A percentile compares a stretch with the other conserved stretches of the same genome.
These are phyloP conservation scores for Sporothrix variecibatus DNA, from an alignment of 2,329 filamentous ascomycete genomes.

Conservation along the genomic window DNA sequence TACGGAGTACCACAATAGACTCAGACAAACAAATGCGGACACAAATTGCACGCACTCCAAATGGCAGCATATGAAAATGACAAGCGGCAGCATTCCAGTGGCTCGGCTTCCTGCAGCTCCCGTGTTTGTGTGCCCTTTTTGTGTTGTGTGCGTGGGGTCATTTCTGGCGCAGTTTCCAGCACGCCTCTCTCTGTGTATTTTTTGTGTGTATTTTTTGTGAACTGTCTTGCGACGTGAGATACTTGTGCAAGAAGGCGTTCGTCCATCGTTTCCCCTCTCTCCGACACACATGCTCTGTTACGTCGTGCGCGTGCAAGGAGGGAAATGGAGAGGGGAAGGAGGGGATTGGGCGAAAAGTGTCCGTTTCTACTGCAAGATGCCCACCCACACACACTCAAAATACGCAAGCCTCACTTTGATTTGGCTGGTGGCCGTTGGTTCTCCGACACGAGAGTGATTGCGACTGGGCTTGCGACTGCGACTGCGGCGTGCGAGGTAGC, in stretches of 20 bases:
- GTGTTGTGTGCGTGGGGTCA: not conserved
- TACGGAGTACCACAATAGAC: too few species aligned
- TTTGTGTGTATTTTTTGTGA: not conserved
- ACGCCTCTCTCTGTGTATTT: conserved; percentile 11
- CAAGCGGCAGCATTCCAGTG: conserved; percentile 22
- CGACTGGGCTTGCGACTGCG: not conserved
- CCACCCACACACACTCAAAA: not conserved
- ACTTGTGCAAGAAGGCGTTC: not conserved
- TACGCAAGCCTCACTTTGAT: conserved; percentile 25
- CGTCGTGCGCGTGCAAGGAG: not conserved
- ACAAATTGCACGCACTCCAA: conserved; percentile 15
- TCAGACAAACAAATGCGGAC: not conserved
- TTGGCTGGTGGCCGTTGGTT: not conserved
- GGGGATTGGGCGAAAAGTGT: conserved; percentile 7
- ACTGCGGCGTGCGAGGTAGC: not conserved
- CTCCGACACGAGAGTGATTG: not conserved
- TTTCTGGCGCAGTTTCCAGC: conserved; percentile 27
- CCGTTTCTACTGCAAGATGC: not conserved
- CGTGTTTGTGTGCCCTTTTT: not conserved
- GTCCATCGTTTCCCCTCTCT: not conserved
- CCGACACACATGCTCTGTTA: not conserved
- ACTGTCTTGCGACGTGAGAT: not conserved
- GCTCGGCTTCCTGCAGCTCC: conserved; percentile 15
- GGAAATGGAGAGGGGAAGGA: not conserved
- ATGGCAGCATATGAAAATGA: not conserved